Percentiles rank a stretch among this genome's conserved stretches.
phyloP scores from a whole-genome alignment of 169 alveolate genomes.

The Eimeria maxima region DNA sequence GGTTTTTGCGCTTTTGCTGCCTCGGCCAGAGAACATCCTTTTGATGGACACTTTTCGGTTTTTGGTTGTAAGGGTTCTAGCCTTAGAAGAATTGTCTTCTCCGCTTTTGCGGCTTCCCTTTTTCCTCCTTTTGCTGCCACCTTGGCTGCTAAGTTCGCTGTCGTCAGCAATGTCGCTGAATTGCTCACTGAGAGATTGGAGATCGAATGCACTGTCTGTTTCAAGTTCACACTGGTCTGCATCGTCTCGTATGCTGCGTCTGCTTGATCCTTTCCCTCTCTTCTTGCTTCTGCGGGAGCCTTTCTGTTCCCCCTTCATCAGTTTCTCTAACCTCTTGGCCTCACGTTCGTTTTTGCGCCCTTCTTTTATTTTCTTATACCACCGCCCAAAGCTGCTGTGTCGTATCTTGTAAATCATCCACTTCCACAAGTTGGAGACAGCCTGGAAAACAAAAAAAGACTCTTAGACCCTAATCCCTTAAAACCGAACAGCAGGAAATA shows the following conservation, averaged over 20 bases:
- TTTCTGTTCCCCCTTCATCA: not conserved
- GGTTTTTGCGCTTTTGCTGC: not conserved
- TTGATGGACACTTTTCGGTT: not conserved
- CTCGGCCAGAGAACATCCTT: not conserved
- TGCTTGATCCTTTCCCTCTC: not conserved
- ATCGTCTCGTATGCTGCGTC: not conserved
- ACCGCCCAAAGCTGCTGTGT: slow-evolving; percentile 18
- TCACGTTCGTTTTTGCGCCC: not conserved
- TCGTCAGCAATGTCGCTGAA: not conserved
- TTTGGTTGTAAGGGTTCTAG: not conserved
- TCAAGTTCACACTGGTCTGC: not conserved
- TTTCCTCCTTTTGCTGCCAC: not conserved
- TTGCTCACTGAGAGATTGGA: not conserved
- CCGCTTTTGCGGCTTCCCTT: not conserved
- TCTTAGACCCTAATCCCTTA: not conserved
- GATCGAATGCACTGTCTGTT: not conserved
- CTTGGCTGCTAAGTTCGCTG: not conserved
- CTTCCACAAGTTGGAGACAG: slow-evolving; percentile 1
- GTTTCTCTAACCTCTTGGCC: slow-evolving; percentile 3
- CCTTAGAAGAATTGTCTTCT: not conserved
- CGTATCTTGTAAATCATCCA: not conserved
- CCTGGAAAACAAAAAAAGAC: not conserved
- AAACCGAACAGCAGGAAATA: not conserved
- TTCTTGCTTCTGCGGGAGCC: not conserved
- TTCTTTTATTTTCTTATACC: not conserved